Evolutionary conservation across 768 basidiomycete species (phyloP), one percentile per base, ranked within the genome.

Genomic region (Leccinellum rugosiceps): DNA sequence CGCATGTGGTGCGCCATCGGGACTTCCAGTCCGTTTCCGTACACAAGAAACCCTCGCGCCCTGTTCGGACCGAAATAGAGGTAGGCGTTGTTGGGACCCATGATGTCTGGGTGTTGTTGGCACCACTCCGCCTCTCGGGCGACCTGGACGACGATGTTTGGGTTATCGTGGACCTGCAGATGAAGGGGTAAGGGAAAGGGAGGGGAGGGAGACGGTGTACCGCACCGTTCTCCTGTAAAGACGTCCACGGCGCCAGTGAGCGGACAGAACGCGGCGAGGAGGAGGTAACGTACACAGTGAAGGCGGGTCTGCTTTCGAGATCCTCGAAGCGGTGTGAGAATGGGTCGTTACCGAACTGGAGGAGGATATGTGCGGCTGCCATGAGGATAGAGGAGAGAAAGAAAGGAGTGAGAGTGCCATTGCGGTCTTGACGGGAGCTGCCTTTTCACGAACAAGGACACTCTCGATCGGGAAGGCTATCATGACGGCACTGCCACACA

Each of bases 71-170:
- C 90, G 57, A 92, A 83, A 65, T 89, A 91, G 59, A 90, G 81
- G 67, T 80, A 89, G 6, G 90, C 83, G 41, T 82, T 86, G 58
- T 79, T 82, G n/a, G 90, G 90, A n/a, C 90, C 90, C 84, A 90
- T 86, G 60, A 90, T 84, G 48, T 75, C 78, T 23, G 83, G 81
- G 65, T 89, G 84, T 55, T 83, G 84, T 63, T 83, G 79, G 23
- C 82, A 76, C 89, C 90, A 91, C 21, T 74, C 76, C 0, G 77
- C 69, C 64, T 91, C 87, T 17, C 90, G 83, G 41, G 79, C 78
- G 53, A 91, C 73, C 59, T 83, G 80, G 58, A 89, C 77, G 58
- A 90, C 78, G 26, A 80, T 72, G 70, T 87, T 88, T 21, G 86
- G 84, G 50, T 73, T 76, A 56, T 78, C 74, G 19, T 78, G 80